A percentile compares a stretch with the other conserved stretches of the same genome.
These are phyloP conservation scores for Lactarius hatsudake DNA, from an alignment of 768 basidiomycete genomes.

Conservation along the genomic window DNA sequence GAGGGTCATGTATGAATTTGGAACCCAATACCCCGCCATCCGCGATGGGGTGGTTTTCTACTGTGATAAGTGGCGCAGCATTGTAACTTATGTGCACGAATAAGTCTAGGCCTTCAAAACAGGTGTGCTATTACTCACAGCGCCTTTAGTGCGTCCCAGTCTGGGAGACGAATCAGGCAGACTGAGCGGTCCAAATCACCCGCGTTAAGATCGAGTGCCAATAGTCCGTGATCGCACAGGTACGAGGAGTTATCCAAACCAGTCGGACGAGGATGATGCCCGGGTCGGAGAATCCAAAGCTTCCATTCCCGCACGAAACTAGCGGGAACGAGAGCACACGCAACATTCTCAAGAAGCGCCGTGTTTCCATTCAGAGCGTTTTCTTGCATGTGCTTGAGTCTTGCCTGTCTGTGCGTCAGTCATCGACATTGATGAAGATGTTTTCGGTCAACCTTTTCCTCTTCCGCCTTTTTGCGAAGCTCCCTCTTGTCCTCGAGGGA, in stretches of 20 bases:
- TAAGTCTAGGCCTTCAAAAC: neutral
- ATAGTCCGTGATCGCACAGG: constrained; percentile 63
- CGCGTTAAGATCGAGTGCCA: constrained; percentile 65
- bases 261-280: constrained; percentile 55
- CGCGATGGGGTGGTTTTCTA: constrained; percentile 16
- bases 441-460: constrained; percentile 62
- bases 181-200: constrained; percentile 58
- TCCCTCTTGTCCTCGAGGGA: constrained; percentile 63
- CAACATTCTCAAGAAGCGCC: constrained; percentile 45
- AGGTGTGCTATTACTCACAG: constrained; percentile 45
- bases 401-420: constrained; percentile 43
- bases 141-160: constrained; percentile 62
- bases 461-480: constrained; percentile 63
- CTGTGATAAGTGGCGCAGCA: constrained; percentile 22
- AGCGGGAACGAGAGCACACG: constrained; percentile 57
- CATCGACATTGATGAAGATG: neutral
- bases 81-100: constrained; percentile 20
- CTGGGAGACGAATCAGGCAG: constrained; percentile 53
- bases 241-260: constrained; percentile 58
- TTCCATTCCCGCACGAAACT: constrained; percentile 67
- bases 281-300: constrained; percentile 62
- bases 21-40: constrained; percentile 24
- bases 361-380: constrained; percentile 47
- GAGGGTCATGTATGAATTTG: constrained; percentile 33
- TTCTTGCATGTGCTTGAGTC: constrained; percentile 61